Base-by-base conservation (phyloP, 495 filamentous ascomycete genomes). In the Pyrenopolyporus hunteri region DNA sequence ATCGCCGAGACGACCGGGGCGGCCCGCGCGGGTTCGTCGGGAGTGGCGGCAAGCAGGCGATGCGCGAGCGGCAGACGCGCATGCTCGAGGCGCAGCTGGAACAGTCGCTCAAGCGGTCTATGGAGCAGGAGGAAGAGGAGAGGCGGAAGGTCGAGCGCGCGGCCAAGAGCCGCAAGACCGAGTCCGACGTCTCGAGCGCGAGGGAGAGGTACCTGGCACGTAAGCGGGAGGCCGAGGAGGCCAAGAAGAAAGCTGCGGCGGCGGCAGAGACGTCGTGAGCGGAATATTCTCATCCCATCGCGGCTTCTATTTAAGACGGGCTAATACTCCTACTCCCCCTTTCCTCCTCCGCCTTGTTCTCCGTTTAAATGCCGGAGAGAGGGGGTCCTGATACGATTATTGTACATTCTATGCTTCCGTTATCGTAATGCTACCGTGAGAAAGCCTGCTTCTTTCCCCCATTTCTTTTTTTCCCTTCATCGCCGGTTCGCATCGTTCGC, bases 51-150 rank as follows among this genome's bases (percentile, higher is more conserved):
- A 82, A 82, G 68, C 76, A 83, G 52, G 86, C 85, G 0, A 87
- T 88, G 80, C 81, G 91, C 16, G 90, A 92, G 66, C 80, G 92
- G 33, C 92, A 97, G 75, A 90, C 87, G 3, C 83, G 88, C 57
- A 93, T 96, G 89, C 82, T 98, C 36, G 92, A 93, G 65, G 81
- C 85, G 46, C 90, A 93, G 70, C 72, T 96, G 35, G 90, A 90
- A 64, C 83, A 89, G 65, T 81, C 83, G 44, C 81, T 88, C 3
- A 92, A 92, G 70, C 78, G 89, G 60, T 83, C 85, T 25, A 61
- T 84, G 7, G 89, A 91, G 53, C 87, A 92, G 60, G 91, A 90
- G 45, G 90, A 89, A 53, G 84, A 84, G 43, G 88, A 89, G 53
- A 73, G 74, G 66, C 74, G 82, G 68, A 87, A 87, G 76, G 67